Evolutionary conservation across 441 rosid species (phyloP).

Genomic region (Euphorbia celastroides): DNA sequence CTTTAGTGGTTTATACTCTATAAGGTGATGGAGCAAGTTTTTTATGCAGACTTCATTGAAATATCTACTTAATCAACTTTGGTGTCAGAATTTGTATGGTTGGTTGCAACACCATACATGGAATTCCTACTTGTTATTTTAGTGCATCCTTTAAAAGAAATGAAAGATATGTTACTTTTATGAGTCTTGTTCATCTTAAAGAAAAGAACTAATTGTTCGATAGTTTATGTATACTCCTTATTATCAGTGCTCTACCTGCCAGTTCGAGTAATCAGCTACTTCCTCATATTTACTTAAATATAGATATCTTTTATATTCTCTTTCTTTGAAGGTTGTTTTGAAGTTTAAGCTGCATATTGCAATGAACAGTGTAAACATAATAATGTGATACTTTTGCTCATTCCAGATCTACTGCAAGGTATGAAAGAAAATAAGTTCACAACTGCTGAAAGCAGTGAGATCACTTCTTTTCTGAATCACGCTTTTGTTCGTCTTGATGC

Average conservation of each 20-base stretch:
- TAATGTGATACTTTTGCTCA: constrained; percentile 11
- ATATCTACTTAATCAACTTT: not conserved
- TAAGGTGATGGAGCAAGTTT: constrained; percentile 7
- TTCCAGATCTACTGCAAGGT: constrained; percentile 69
- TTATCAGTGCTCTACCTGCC: not conserved
- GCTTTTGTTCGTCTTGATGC: constrained; percentile 92
- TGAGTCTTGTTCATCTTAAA: not conserved
- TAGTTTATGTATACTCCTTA: not conserved
- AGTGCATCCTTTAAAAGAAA: not conserved
- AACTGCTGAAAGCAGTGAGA: constrained; percentile 55
- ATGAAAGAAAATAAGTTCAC: constrained; percentile 56
- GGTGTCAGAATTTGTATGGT: not conserved
- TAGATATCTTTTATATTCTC: constrained; percentile 2
- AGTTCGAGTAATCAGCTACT: constrained; percentile 1
- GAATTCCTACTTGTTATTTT: not conserved
- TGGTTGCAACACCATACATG: not conserved
- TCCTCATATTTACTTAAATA: constrained; percentile 8
- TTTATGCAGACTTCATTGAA: not conserved
- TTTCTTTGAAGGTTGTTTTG: not conserved
- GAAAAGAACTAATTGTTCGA: not conserved
- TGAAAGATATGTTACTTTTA: not conserved
- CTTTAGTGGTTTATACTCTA: not conserved
- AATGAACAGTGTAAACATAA: not conserved
- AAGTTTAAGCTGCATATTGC: not conserved
- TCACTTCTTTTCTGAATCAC: constrained; percentile 63